Conservation (phyloP, 305 asterid genomes). For the Stenogyne calaminthoides region DNA sequence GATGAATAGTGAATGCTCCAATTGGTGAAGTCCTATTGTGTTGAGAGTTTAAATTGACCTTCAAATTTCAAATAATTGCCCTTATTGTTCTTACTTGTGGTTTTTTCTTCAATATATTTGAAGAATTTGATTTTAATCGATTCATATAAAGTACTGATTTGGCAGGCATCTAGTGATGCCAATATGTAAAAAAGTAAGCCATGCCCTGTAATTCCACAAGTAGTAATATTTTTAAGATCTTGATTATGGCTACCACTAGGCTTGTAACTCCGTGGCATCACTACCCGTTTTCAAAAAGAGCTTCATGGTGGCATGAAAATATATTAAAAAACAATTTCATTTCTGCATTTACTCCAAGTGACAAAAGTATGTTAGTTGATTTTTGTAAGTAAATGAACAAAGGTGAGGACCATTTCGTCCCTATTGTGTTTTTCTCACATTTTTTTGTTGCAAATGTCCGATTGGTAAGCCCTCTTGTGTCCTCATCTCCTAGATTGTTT, state of each 20-base stretch:
- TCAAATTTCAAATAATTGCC: neutral
- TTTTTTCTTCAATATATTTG: neutral
- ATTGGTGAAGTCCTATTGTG: conserved; percentile 20
- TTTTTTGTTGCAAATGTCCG: neutral
- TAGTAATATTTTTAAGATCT: neutral
- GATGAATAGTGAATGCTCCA: neutral
- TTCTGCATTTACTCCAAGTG: conserved; percentile 13
- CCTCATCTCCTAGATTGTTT: conserved; percentile 18
- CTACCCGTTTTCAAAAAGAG: neutral
- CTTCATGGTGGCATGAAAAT: neutral
- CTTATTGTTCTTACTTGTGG: conserved; percentile 9
- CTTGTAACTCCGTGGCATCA: neutral
- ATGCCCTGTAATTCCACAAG: neutral
- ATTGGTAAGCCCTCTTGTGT: neutral
- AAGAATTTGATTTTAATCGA: neutral
- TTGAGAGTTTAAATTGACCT: neutral
- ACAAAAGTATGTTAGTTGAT: neutral
- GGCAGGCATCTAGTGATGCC: neutral
- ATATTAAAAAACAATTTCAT: neutral
- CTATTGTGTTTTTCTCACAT: conserved; percentile 19
- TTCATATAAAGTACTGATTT: neutral
- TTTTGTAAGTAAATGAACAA: conserved; percentile 9
- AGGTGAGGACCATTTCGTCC: conserved; percentile 6
- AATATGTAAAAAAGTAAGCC: neutral
- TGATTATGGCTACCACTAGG: neutral